These are phyloP conservation scores for Diaporthe helianthi DNA, from an alignment of 2,329 filamentous ascomycete species.

Conservation along the genomic window DNA sequence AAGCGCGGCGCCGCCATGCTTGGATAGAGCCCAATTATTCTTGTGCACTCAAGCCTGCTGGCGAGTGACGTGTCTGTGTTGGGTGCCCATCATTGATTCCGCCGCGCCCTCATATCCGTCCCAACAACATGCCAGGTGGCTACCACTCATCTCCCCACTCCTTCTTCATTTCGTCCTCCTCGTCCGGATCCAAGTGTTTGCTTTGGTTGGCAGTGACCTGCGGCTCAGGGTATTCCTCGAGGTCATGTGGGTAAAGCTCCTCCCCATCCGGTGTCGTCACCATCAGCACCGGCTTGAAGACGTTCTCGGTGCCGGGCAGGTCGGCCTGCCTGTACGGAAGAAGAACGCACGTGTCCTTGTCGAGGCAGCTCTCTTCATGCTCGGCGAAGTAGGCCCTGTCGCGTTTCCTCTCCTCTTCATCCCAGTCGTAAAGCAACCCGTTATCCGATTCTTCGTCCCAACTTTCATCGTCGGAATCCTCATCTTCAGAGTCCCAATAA, in stretches of 20 bases:
- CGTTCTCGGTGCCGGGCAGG: not conserved
- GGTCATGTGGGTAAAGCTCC: not conserved
- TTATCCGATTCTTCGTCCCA: no score
- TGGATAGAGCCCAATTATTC: no score
- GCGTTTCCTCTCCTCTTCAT: not conserved
- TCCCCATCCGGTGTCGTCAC: conserved; percentile 5
- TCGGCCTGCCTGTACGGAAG: not conserved
- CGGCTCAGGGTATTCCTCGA: conserved; percentile 4
- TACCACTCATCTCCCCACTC: no score
- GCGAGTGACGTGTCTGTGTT: no score
- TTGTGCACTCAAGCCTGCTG: no score
- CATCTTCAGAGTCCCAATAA: not conserved
- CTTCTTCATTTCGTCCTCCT: conserved; percentile 12
- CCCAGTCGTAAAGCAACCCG: no score
- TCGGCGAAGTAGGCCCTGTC: not conserved
- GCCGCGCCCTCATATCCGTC: not conserved
- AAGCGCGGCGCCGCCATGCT: no score
- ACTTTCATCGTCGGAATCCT: not conserved
- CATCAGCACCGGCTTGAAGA: conserved; percentile 15
- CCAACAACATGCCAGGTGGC: no score
- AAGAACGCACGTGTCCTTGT: not conserved
- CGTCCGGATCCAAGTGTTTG: not conserved
- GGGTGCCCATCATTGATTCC: no score
- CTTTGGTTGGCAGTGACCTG: not conserved
- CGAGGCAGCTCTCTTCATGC: not conserved